These are phyloP conservation scores for Coemansia sp. DNA, from an alignment of 192 early-diverging fungal species.

Conservation along the genomic window DNA sequence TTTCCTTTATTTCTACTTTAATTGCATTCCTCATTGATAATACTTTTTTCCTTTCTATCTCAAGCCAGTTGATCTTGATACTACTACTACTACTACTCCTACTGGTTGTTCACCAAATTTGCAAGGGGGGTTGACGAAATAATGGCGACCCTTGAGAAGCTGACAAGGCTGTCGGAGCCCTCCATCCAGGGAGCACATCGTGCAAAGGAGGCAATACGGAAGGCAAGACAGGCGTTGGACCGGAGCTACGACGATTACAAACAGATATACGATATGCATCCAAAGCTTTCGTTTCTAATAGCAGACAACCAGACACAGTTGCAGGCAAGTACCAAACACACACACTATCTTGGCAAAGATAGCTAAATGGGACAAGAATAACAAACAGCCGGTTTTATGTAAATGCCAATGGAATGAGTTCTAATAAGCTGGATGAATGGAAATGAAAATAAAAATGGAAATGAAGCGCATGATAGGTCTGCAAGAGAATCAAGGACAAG, in stretches of 20 bases:
- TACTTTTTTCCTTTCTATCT: no score
- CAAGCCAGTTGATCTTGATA: no score
- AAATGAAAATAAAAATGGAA: no score
- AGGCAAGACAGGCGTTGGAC: slow-evolving; percentile 22
- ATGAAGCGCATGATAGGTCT: slow-evolving; percentile 5
- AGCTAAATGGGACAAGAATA: not conserved
- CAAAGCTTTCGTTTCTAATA: slow-evolving; percentile 45
- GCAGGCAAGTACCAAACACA: slow-evolving; percentile 4
- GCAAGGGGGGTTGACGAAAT: not conserved
- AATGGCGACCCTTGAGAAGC: slow-evolving; percentile 50
- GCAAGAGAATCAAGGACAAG: slow-evolving; percentile 17
- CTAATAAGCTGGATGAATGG: no score
- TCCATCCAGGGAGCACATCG: slow-evolving; percentile 47
- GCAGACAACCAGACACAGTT: slow-evolving; percentile 38
- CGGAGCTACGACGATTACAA: slow-evolving; percentile 34
- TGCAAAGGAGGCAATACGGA: slow-evolving; percentile 20
- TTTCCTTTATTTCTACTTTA: no score
- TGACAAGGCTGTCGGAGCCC: slow-evolving; percentile 51
- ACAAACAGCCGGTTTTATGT: no score
- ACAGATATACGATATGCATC: slow-evolving; percentile 41
- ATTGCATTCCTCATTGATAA: no score
- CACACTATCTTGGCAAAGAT: not conserved
- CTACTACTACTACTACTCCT: no score
- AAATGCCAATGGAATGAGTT: no score
- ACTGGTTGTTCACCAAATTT: not conserved